phyloP scores from a whole-genome alignment of 164 flowering plant species.

The grape (Vitis vinifera) region DNA sequence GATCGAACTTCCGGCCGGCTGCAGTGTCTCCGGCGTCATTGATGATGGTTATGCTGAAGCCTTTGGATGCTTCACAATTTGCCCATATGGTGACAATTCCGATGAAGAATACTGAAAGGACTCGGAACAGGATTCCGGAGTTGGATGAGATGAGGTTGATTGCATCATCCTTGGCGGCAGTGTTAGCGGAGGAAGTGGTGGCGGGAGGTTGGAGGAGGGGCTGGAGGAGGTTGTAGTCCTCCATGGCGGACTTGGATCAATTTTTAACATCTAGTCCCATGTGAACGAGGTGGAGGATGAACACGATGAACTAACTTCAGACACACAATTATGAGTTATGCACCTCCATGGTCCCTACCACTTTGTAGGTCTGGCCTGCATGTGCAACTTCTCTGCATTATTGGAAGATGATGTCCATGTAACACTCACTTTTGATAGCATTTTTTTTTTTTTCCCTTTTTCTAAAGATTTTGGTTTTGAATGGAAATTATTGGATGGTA shows the following conservation, averaged over 20 bases:
- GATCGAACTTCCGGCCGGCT: constrained; percentile 33
- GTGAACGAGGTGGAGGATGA: too few relatives aligned
- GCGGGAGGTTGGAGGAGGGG: constrained; percentile 13
- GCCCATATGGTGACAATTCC: constrained; percentile 50
- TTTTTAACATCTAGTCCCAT: too few relatives aligned
- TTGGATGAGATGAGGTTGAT: background rate
- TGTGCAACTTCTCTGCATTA: too few relatives aligned
- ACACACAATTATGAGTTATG: too few relatives aligned
- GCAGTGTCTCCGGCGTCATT: constrained; percentile 32
- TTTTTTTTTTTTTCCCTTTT: too few relatives aligned
- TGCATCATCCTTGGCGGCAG: background rate
- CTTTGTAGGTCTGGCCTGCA: too few relatives aligned
- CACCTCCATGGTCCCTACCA: too few relatives aligned
- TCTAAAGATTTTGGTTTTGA: too few relatives aligned
- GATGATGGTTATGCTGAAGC: constrained; percentile 38
- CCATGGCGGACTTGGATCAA: constrained; percentile 1
- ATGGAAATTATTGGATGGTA: too few relatives aligned
- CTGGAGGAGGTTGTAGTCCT: constrained; percentile 11
- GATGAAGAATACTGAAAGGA: constrained; percentile 23
- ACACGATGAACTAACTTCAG: too few relatives aligned
- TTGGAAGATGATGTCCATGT: too few relatives aligned
- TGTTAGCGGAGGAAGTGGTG: constrained; percentile 9
- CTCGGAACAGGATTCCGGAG: constrained; percentile 24
- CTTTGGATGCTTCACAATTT: constrained; percentile 57
- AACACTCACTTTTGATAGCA: too few relatives aligned